Evolutionary conservation across 2,329 filamentous ascomycete genomes (phyloP), one percentile per base, ranked within the genome.

Genomic region (Ceratocystis alfenasii): DNA sequence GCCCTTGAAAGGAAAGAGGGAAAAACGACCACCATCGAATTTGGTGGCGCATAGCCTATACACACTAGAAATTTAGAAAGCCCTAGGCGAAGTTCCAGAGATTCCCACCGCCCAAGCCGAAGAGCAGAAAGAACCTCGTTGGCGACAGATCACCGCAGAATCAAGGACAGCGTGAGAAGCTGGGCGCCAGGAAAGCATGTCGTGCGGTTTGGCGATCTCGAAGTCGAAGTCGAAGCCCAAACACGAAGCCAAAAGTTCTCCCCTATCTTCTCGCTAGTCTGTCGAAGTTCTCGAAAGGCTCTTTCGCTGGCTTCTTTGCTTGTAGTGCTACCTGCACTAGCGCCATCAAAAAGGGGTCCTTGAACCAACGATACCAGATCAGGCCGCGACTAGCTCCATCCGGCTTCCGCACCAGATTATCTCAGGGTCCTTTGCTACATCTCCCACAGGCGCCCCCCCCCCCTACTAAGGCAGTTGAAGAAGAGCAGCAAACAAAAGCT

Each of bases 11-110:
- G 8, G 3, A 15, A 41, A 12, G 33, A 36, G 33, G 33, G 8
- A 2, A 36, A 33, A 12, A 12, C 8, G 36, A 12, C 8, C 1
- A 1, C 36, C 36, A 3, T 41, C 50, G 22, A 22, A 59, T 6
- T 33, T 59, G 12, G 55, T 59, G 55, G 55, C 55, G 55, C 28
- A 33, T n/a, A 59, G 33, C 25, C 28, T 30, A 33, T 17, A 59
- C 55, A 59, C 55, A 59, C 55, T 59, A 59, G 28, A 59, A 59
- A 59, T 36, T 36, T 59, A 30, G 55, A 59, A 59, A 33, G 22
- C 28, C n/a, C 1, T 59, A 59, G 55, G 55, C 55, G 28, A 59
- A 36, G n/a, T 59, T 30, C 55, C 55, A 59, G 28, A 30, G 7
- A 59, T n/a, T 28, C 28, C 55, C 55, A 33, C 33, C 55, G 55